phyloP scores from a whole-genome alignment of 2,329 filamentous ascomycete genomes.

The Nemania diffusa region DNA sequence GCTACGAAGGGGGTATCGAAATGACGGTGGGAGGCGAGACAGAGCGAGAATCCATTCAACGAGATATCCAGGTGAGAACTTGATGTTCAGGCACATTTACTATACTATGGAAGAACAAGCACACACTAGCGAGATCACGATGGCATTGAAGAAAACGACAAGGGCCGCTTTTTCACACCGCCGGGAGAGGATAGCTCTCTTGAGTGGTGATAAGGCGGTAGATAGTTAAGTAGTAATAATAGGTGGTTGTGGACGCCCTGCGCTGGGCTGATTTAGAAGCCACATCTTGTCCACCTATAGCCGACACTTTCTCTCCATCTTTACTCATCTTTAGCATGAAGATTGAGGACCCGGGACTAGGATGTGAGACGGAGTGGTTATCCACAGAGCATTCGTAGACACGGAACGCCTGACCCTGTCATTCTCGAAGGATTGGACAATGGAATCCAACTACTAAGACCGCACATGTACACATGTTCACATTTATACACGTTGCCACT shows the following conservation, averaged over 20 bases:
- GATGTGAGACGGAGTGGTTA: background rate
- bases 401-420: background rate
- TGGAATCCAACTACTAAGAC: background rate
- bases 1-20: background rate
- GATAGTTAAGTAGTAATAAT: background rate
- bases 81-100: background rate
- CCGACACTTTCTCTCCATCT: background rate
- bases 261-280: background rate
- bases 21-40: background rate
- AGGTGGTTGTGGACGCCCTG: background rate
- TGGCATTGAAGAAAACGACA: background rate
- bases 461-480: too few species aligned
- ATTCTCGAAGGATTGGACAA: background rate
- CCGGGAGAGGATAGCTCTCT: background rate
- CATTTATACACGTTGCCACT: too few species aligned
- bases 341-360: too few species aligned
- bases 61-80: background rate
- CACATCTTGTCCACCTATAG: background rate
- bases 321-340: background rate
- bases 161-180: background rate
- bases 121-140: background rate
- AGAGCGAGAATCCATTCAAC: background rate
- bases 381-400: background rate
- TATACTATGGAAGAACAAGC: background rate
- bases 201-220: background rate